A percentile compares a stretch with the other conserved stretches of the same genome.
Conservation (phyloP, 1,284 basidiomycete species). For the Cutaneotrichosporon sp. region DNA sequence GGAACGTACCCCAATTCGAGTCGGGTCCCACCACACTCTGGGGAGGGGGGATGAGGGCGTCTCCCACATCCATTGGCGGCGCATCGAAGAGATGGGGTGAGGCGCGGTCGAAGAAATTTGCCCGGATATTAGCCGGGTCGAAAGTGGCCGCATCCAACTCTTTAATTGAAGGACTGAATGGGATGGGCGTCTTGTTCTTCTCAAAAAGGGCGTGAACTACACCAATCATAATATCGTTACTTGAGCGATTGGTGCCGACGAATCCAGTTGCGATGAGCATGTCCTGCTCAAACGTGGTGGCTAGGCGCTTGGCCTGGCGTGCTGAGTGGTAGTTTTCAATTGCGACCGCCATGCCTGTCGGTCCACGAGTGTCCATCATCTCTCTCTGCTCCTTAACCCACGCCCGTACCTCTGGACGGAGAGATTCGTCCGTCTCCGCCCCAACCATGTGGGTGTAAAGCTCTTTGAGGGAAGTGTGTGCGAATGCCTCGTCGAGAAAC, state of each 20-base stretch:
- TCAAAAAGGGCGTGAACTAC: constrained; percentile 13
- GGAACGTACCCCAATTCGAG: constrained; percentile 49
- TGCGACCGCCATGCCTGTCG: constrained; percentile 80
- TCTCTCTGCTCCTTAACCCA: constrained; percentile 72
- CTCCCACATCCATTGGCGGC: constrained; percentile 25
- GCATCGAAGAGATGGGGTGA: constrained; percentile 54
- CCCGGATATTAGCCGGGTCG: constrained; percentile 1
- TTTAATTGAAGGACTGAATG: constrained; percentile 8
- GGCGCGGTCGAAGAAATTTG: constrained; percentile 52
- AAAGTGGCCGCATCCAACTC: neutral
- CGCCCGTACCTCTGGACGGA: constrained; percentile 56
- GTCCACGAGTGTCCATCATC: constrained; percentile 66
- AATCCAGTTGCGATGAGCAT: constrained; percentile 6
- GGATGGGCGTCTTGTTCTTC: constrained; percentile 18
- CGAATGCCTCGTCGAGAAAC: constrained; percentile 76
- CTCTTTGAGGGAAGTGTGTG: constrained; percentile 59
- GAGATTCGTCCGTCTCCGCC: constrained; percentile 36
- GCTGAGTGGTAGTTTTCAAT: constrained; percentile 64
- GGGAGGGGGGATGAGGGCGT: neutral
- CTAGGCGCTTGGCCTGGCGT: constrained; percentile 2
- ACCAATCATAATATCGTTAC: constrained; percentile 12
- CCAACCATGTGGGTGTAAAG: constrained; percentile 63
- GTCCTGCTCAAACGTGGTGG: constrained; percentile 12
- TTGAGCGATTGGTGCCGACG: constrained; percentile 3
- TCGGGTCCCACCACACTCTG: constrained; percentile 21